Conservation (phyloP, 495 filamentous ascomycete genomes). For the Mytilinidion resinicola region DNA sequence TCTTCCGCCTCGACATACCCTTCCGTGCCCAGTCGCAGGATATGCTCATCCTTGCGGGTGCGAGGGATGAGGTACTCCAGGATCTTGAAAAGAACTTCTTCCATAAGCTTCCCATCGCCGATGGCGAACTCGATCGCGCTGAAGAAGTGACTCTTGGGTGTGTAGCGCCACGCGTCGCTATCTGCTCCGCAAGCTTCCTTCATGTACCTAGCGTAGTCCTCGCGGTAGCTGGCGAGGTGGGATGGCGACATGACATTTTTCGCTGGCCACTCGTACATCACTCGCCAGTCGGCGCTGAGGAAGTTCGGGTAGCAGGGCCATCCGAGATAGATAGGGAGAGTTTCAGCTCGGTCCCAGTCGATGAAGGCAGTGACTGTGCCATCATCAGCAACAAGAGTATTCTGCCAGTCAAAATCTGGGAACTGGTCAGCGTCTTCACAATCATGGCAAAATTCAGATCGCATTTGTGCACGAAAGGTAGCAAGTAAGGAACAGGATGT, state of each 20-base stretch:
- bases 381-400: constrained; percentile 3
- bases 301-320: constrained; percentile 1
- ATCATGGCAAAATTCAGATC: too few relatives aligned
- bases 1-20: background rate
- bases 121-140: background rate
- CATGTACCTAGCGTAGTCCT: constrained; percentile 4
- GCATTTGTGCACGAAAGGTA: too few relatives aligned
- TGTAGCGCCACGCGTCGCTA: background rate
- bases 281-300: background rate
- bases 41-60: background rate
- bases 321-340: background rate
- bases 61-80: background rate
- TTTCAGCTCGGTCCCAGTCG: constrained; percentile 2
- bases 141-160: background rate
- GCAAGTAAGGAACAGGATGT: background rate
- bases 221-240: background rate
- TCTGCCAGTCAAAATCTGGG: constrained; percentile 5
- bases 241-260: background rate
- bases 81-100: background rate
- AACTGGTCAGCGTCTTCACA: too few relatives aligned
- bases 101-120: background rate
- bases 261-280: background rate
- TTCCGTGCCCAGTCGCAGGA: background rate
- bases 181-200: background rate
- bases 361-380: constrained; percentile 10